These are phyloP conservation scores for Syzygium grande DNA, from an alignment of 345 rosid genomes.

Conservation along the genomic window DNA sequence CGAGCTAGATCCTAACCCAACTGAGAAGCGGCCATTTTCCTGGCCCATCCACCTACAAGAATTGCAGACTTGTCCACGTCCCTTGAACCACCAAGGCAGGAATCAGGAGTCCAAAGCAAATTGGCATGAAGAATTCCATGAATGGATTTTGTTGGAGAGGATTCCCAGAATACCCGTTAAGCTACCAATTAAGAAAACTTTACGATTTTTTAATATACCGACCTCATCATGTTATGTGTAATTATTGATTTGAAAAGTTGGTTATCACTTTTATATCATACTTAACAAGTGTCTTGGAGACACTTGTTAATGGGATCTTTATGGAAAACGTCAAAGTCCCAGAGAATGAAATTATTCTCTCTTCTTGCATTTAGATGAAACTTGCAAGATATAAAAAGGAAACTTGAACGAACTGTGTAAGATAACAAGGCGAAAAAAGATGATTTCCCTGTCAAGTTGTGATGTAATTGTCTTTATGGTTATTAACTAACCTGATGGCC, in stretches of 20 bases:
- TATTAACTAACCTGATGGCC: too few relatives aligned
- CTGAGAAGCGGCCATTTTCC: background rate
- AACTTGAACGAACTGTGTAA: background rate
- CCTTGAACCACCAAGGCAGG: background rate
- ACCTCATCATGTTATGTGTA: accelerated
- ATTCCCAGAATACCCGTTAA: background rate
- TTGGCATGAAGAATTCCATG: background rate
- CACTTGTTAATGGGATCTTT: background rate
- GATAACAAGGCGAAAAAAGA: background rate
- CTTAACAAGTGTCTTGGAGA: background rate
- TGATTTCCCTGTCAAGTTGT: background rate
- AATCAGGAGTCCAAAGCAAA: background rate
- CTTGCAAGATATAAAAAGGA: background rate
- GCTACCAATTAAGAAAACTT: background rate
- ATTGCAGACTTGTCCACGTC: too few relatives aligned
- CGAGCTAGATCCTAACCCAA: background rate
- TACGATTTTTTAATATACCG: background rate
- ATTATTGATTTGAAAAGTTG: background rate
- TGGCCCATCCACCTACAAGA: background rate
- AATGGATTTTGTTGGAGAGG: background rate
- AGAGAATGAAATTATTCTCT: background rate
- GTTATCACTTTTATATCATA: background rate
- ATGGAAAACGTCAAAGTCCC: accelerated
- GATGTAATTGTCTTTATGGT: too few relatives aligned
- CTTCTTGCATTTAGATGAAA: background rate